phyloP scores from a whole-genome alignment of 129 eudicot genomes.

The Deinandra increscens region DNA sequence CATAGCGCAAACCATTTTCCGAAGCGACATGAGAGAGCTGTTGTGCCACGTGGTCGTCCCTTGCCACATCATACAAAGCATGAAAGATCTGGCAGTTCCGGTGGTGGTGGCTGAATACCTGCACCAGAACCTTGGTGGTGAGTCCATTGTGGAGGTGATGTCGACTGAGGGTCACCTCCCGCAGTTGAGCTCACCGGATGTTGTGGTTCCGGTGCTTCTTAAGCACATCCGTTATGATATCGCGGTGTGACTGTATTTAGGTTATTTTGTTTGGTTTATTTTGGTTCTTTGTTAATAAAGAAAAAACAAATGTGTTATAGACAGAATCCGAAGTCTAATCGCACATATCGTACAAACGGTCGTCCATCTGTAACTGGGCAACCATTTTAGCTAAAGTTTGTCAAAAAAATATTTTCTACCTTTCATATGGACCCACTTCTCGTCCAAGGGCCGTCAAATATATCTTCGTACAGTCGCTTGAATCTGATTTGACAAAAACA shows the following conservation, averaged over 20 bases:
- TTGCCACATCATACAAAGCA: constrained; percentile 89
- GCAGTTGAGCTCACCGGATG: constrained; percentile 92
- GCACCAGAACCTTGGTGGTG: constrained; percentile 72
- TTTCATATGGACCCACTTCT: too few species aligned
- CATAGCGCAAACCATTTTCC: constrained; percentile 65
- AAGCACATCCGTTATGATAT: constrained; percentile 75
- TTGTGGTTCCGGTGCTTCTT: constrained; percentile 78
- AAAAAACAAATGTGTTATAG: too few species aligned
- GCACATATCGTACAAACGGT: too few species aligned
- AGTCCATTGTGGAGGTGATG: constrained; percentile 94
- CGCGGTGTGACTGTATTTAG: constrained; percentile 28
- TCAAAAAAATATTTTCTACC: too few species aligned
- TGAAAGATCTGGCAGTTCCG: constrained; percentile 90
- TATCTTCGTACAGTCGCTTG: too few species aligned
- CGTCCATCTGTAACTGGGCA: too few species aligned
- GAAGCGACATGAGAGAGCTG: constrained; percentile 64
- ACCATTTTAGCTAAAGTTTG: too few species aligned
- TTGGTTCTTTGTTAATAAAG: constrained; percentile 9
- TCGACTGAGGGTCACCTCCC: constrained; percentile 90
- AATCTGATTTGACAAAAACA: too few species aligned
- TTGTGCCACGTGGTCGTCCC: constrained; percentile 67
- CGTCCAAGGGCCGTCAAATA: too few species aligned
- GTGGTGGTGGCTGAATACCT: constrained; percentile 84
- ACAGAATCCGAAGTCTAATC: too few species aligned
- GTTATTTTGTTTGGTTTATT: constrained; percentile 8